A percentile compares a stretch with the other conserved stretches of the same genome.
Evolutionary conservation across 2,329 filamentous ascomycete species (phyloP).

Genomic region (Penicillium carneum): DNA sequence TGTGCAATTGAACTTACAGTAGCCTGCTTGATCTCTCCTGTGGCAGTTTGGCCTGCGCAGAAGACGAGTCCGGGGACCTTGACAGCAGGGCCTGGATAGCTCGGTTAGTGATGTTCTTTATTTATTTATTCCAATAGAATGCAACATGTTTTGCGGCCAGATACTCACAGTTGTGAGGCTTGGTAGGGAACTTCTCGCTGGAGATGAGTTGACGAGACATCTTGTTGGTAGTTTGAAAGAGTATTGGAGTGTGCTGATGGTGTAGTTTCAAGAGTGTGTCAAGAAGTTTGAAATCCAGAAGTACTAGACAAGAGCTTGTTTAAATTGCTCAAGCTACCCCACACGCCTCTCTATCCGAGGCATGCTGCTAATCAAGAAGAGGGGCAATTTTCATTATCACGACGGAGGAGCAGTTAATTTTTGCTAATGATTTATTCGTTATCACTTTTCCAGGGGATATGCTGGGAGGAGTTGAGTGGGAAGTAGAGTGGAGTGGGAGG

Average conservation of each 20-base stretch:
- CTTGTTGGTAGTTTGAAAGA: slow-evolving; percentile 14
- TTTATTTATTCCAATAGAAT: not conserved
- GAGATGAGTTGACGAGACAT: slow-evolving; percentile 59
- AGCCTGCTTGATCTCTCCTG: slow-evolving; percentile 58
- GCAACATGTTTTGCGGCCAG: not conserved
- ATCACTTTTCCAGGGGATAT: not conserved
- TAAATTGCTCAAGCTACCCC: slow-evolving; percentile 16
- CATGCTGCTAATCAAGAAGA: not conserved
- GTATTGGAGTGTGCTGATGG: not conserved
- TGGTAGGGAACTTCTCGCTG: slow-evolving; percentile 57
- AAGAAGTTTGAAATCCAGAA: not conserved
- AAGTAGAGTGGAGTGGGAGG: slow-evolving; percentile 6
- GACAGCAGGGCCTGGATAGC: slow-evolving; percentile 48
- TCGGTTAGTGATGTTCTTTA: not conserved
- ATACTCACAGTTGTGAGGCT: slow-evolving; percentile 56
- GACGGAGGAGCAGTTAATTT: slow-evolving; percentile 11
- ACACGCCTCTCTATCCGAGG: not conserved
- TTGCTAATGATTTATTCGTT: not conserved
- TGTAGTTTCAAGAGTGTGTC: not conserved
- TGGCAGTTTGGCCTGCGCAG: slow-evolving; percentile 59
- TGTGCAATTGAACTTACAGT: slow-evolving; percentile 44
- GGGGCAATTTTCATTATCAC: slow-evolving; percentile 2
- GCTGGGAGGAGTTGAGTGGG: not conserved
- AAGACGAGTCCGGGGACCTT: slow-evolving; percentile 59
- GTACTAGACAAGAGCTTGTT: slow-evolving; percentile 5